A percentile compares a stretch with the other conserved stretches of the same genome.
Evolutionary conservation across 2,329 filamentous ascomycete species (phyloP).

Genomic region (Tolypocladium nubicola): DNA sequence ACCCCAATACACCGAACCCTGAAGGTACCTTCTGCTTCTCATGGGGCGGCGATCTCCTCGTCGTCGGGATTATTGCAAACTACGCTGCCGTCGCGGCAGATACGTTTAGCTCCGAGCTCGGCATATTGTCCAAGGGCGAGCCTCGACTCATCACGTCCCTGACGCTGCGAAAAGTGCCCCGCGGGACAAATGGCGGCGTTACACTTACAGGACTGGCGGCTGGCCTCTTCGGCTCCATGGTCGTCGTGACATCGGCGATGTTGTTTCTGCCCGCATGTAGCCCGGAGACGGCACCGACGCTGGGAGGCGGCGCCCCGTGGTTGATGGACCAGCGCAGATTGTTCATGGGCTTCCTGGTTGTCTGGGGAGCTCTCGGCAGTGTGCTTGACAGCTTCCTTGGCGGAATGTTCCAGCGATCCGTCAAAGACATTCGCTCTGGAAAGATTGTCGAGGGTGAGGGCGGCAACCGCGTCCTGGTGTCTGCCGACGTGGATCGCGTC

Average conservation of each 20-base stretch:
- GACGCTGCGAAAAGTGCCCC: conserved; percentile 66
- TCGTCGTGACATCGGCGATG: conserved; percentile 56
- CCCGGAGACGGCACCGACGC: conserved; percentile 21
- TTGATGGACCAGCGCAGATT: conserved; percentile 30
- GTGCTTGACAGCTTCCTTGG: conserved; percentile 82
- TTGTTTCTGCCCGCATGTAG: conserved; percentile 60
- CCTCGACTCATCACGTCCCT: conserved; percentile 82
- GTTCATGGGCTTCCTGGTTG: conserved; percentile 48
- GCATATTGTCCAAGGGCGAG: conserved; percentile 66
- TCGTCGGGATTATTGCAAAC: conserved; percentile 62
- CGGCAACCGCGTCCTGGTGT: conserved; percentile 48
- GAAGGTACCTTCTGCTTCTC: conserved; percentile 42
- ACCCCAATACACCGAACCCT: conserved; percentile 18
- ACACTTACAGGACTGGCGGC: conserved; percentile 63
- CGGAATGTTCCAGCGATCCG: conserved; percentile 73
- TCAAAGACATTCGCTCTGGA: conserved; percentile 71
- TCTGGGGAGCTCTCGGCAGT: conserved; percentile 70
- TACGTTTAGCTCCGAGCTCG: conserved; percentile 90
- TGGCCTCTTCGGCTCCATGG: conserved; percentile 62
- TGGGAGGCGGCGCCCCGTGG: conserved; percentile 39
- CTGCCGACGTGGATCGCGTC: conserved; percentile 15
- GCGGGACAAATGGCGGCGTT: conserved; percentile 89
- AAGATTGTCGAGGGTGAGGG: conserved; percentile 85
- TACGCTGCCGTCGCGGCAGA: conserved; percentile 90
- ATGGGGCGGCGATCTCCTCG: conserved; percentile 51